Evolutionary conservation across 1,139 yeast genomes (phyloP).

Genomic region (Hansenula sp.): DNA sequence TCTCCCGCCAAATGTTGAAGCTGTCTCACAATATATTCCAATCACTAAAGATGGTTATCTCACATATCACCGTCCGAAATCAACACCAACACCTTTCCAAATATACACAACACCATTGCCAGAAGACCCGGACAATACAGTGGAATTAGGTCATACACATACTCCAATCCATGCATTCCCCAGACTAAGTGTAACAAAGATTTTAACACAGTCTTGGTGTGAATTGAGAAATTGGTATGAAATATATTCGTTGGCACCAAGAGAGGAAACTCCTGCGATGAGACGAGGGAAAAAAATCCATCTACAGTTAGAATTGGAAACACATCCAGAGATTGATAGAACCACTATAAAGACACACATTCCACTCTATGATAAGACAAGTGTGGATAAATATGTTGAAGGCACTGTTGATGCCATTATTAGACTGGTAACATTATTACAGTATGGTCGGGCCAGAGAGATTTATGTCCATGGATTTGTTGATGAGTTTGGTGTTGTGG

Average conservation of each 20-base stretch:
- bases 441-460: constrained; percentile 56
- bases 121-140: background rate
- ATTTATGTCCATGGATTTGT: constrained; percentile 52
- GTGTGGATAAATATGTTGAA: constrained; percentile 26
- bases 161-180: constrained; percentile 21
- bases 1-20: background rate
- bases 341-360: constrained; percentile 20
- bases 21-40: constrained; percentile 4
- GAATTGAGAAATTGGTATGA: constrained; percentile 44
- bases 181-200: constrained; percentile 42
- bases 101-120: background rate
- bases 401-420: constrained; percentile 34
- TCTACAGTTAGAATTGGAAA: constrained; percentile 34
- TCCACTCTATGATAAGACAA: constrained; percentile 20
- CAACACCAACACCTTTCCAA: constrained; percentile 7
- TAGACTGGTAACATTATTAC: constrained; percentile 36
- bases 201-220: constrained; percentile 49
- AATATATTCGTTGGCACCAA: constrained; percentile 35
- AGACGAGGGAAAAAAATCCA: constrained; percentile 39
- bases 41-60: constrained; percentile 1
- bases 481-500: constrained; percentile 29
- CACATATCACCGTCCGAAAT: background rate
- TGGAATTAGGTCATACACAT: background rate
- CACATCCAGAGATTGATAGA: constrained; percentile 33
- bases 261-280: constrained; percentile 32